Percentiles rank a stretch among this genome's conserved stretches.
Evolutionary conservation across 257 asterid genomes (phyloP).

Genomic region (Solanum appendiculatum): DNA sequence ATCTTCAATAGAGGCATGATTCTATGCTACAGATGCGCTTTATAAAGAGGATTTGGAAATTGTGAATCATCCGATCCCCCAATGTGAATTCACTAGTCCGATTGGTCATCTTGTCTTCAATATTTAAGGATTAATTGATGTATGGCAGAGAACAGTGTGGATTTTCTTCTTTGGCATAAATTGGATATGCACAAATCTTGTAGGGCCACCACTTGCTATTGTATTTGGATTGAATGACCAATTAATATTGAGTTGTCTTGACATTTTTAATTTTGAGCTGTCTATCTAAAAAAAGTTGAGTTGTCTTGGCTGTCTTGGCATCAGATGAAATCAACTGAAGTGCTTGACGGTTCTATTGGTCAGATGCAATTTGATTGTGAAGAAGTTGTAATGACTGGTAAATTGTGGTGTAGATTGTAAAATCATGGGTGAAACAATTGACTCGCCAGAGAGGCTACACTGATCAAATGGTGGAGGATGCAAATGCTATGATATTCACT

Average conservation of each 20-base stretch:
- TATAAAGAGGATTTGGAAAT: neutral
- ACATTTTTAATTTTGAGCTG: neutral
- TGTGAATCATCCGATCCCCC: neutral
- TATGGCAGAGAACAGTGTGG: neutral
- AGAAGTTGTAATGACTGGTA: neutral
- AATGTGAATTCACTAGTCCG: neutral
- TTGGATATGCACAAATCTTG: neutral
- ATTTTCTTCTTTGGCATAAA: neutral
- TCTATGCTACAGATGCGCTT: neutral
- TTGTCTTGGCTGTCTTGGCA: neutral
- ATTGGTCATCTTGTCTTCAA: neutral
- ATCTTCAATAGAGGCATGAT: neutral
- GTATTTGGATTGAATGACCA: neutral
- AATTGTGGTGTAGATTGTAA: slow-evolving; percentile 20
- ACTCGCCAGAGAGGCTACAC: slow-evolving; percentile 29
- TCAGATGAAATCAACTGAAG: neutral
- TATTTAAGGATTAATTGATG: neutral
- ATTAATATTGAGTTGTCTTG: neutral
- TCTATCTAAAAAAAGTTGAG: neutral
- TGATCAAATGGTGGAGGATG: slow-evolving; percentile 32
- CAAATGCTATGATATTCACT: slow-evolving; percentile 34
- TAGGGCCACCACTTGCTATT: neutral
- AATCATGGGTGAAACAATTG: slow-evolving; percentile 26
- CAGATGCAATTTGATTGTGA: slow-evolving; percentile 1
- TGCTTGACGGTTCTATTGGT: slow-evolving; percentile 8